Conservation (phyloP, 305 asterid genomes). For the Solanum hybrid region DNA sequence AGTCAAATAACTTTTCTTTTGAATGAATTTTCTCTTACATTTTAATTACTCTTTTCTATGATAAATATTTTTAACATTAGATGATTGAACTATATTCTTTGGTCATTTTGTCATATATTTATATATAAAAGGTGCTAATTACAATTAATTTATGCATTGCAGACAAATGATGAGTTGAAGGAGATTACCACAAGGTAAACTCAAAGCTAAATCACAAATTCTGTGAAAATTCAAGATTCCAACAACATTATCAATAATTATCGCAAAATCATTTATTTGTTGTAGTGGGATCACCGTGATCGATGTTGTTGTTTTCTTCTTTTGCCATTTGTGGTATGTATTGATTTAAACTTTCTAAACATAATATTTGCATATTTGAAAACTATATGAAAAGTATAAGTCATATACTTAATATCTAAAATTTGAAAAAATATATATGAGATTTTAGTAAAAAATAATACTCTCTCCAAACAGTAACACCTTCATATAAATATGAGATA, state of each 20-base stretch:
- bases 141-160: neutral
- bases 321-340: neutral
- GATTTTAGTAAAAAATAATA: neutral
- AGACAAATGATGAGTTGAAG: neutral
- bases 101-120: neutral
- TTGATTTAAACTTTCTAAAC: neutral
- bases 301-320: neutral
- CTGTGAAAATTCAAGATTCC: neutral
- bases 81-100: neutral
- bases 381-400: neutral
- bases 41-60: neutral
- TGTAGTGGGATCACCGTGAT: neutral
- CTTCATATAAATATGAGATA: too few species aligned
- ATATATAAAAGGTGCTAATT: neutral
- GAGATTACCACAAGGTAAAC: neutral
- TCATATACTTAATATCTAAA: neutral
- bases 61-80: neutral
- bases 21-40: neutral
- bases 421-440: neutral
- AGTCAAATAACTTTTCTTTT: neutral
- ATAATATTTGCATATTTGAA: neutral
- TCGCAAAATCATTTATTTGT: neutral
- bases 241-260: neutral
- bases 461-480: too few species aligned
- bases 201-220: too few species aligned